A percentile compares a stretch with the other conserved stretches of the same genome.
These are phyloP conservation scores for Limnanthes douglasii DNA, from an alignment of 345 rosid species.

Conservation along the genomic window DNA sequence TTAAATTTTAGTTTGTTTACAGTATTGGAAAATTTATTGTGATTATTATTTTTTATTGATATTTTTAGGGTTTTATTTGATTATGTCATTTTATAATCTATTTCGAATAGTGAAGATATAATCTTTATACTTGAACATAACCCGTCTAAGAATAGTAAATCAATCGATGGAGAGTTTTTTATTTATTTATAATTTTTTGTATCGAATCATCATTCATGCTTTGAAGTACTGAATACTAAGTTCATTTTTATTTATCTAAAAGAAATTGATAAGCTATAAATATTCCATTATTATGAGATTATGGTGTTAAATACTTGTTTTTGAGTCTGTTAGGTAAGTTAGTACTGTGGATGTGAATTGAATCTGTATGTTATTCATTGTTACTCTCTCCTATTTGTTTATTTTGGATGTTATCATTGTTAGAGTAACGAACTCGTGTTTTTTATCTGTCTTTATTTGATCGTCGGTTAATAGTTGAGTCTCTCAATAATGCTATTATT, in stretches of 20 bases:
- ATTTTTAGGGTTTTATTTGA: neutral
- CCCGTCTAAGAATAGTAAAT: too few species aligned
- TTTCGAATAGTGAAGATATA: too few species aligned
- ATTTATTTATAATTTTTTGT: too few species aligned
- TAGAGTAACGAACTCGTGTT: too few species aligned
- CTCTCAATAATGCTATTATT: too few species aligned
- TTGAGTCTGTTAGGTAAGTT: too few species aligned
- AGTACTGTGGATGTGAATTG: too few species aligned
- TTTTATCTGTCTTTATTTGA: too few species aligned
- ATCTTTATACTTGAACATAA: too few species aligned
- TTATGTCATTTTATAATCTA: neutral
- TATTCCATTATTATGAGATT: neutral
- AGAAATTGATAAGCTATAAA: constrained; percentile 1
- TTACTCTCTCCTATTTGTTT: neutral
- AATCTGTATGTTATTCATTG: neutral
- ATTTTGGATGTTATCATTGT: constrained; percentile 1
- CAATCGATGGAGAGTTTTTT: too few species aligned
- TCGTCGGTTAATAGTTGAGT: too few species aligned
- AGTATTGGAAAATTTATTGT: neutral
- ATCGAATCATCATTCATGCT: neutral
- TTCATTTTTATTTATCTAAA: neutral
- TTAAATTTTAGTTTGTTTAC: neutral
- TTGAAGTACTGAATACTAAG: too few species aligned
- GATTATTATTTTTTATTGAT: neutral
- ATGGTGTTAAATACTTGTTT: neutral